Base-by-base conservation (phyloP, 192 early-diverging fungal genomes). In the Gryganskiella cystojenkinii region DNA sequence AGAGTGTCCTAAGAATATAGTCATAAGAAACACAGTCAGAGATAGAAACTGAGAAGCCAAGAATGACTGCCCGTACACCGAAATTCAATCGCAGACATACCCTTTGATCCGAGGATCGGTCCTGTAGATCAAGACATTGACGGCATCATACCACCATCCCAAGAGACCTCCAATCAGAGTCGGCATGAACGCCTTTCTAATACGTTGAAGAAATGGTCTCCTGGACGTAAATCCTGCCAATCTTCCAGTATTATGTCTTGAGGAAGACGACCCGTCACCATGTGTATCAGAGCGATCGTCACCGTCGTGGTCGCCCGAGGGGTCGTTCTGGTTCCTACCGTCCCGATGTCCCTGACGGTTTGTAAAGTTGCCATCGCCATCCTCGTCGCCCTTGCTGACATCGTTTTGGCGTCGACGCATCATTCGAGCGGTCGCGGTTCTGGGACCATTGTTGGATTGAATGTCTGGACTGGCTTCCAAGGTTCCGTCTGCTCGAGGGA, bases 71-170 rank as follows among this genome's bases (percentile, higher is more conserved):
- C 4, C 11, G 56, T 42, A 27, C 19, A 59, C 35, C 13, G 40
- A 45, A 37, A 27, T 59, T 17, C 5, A 37, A n/a, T 10, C n/a
- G 31, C 28, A 5, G 3, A 56, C 65, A 30, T 69, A 78, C 74
- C 66, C 74, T 64, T 69, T 78, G 55, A 78, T 78, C 28, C 74
- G 60, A 14, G 74, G 43, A 53, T 78, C 67, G 19, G 34, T 64
- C 40, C 74, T 49, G 49, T 40, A 78, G 54, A 78, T 61, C 22
- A 78, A 34, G 1, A 78, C 61, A 13, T 53, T 60, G 17, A 64
- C 34, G 10, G 67, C 74, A 35, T 78, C 74, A 63, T 64, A 78
- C 37, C 46, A 78, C 74, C 74, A 78, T 13, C 37, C 74, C 15
- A 69, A 27, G 6, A 69, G 40, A 2, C 56, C 49, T 19, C 74